These are phyloP conservation scores for Melaleuca quinquenervia DNA, from an alignment of 345 rosid species.

Conservation along the genomic window DNA sequence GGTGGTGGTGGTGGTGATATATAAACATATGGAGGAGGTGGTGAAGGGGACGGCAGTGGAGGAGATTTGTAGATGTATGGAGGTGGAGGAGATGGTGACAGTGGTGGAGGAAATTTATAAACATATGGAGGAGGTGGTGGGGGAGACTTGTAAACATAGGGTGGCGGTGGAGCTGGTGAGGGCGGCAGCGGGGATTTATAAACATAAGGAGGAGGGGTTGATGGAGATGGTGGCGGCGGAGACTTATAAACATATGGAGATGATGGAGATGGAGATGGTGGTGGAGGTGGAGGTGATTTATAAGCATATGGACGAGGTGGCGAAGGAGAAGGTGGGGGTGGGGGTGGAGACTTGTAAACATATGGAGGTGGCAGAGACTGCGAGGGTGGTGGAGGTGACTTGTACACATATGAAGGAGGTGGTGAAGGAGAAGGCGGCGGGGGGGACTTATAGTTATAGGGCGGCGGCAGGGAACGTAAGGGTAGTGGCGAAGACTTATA, in stretches of 20 bases:
- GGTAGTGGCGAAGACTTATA: not conserved
- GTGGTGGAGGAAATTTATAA: not conserved
- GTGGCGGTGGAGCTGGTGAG: not conserved
- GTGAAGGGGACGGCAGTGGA: not conserved
- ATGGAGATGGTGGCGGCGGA: not conserved
- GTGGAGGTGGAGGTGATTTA: not conserved
- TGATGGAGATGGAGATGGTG: not conserved
- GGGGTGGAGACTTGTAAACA: not conserved
- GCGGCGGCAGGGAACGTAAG: not conserved
- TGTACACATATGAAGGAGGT: constrained; percentile 2
- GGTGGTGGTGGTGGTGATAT: not conserved
- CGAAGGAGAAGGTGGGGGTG: not conserved
- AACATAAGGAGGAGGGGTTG: not conserved
- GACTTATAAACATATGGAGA: not conserved
- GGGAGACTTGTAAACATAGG: not conserved
- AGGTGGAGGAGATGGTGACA: too few relatives aligned
- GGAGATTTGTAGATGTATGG: too few relatives aligned
- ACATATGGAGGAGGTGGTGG: not conserved
- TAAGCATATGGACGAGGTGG: not conserved
- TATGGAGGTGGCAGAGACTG: not conserved
- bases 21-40: not conserved
- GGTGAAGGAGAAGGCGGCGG: not conserved
- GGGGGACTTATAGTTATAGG: not conserved
- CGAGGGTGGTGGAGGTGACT: constrained; percentile 1
- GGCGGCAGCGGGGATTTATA: not conserved